A percentile compares a stretch with the other conserved stretches of the same genome.
Conservation (phyloP, 768 basidiomycete species). For the Xerocomellus intermedius region DNA sequence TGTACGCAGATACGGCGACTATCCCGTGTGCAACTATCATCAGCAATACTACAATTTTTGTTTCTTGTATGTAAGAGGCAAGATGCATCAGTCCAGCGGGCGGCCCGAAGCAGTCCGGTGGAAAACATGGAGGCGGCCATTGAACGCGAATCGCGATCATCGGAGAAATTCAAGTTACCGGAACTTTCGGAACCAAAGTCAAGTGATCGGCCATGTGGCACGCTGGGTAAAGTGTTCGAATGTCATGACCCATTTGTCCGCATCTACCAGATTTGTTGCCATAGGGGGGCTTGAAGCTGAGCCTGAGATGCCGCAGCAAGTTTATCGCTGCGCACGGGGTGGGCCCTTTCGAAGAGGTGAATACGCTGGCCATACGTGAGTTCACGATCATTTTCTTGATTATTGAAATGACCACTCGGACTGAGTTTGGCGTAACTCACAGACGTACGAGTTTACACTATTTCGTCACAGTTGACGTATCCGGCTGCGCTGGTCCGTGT, state of each 20-base stretch:
- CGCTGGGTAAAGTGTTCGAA: no score
- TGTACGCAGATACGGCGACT: not conserved
- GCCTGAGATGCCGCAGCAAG: no score
- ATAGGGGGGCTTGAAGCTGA: no score
- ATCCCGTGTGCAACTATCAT: not conserved
- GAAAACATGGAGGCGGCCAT: no score
- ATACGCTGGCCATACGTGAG: not conserved
- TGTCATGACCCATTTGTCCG: no score
- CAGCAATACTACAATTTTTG: not conserved
- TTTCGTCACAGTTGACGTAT: slow-evolving; percentile 16
- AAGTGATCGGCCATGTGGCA: no score
- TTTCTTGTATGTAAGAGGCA: no score
- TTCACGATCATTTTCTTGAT: not conserved
- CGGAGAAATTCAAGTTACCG: not conserved
- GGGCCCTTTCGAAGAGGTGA: not conserved
- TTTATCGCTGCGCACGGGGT: no score
- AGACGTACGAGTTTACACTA: not conserved
- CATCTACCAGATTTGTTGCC: no score
- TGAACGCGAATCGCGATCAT: no score
- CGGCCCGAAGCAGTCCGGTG: no score
- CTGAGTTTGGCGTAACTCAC: not conserved
- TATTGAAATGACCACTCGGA: not conserved
- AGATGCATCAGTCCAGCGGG: no score
- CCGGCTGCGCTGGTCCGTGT: not conserved
- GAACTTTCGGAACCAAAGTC: not conserved